Conservation (phyloP, 2,329 filamentous ascomycete species). For the Hypoxylon sp. region DNA sequence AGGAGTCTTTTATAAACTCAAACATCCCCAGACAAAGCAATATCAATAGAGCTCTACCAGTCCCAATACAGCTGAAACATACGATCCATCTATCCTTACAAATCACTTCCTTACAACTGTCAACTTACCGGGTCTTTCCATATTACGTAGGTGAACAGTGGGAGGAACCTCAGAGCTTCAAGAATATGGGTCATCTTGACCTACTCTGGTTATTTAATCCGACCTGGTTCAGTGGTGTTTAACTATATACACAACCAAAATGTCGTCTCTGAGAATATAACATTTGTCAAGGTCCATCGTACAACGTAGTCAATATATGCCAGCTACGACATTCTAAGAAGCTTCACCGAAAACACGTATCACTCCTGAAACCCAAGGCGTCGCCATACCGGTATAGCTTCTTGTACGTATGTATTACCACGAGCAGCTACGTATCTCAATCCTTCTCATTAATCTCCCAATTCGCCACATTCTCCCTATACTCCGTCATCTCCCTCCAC, state of each 20-base stretch:
- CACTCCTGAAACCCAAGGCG: neutral
- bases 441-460: slow-evolving; percentile 50
- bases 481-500: slow-evolving; percentile 73
- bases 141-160: too few species aligned
- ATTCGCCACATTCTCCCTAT: slow-evolving; percentile 51
- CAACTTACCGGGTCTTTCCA: too few species aligned
- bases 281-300: neutral
- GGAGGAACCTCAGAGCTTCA: too few species aligned
- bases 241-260: too few species aligned
- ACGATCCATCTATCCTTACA: too few species aligned
- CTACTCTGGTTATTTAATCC: neutral
- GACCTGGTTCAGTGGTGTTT: too few species aligned
- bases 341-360: neutral
- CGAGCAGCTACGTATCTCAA: neutral
- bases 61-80: too few species aligned
- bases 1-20: too few species aligned
- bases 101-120: too few species aligned
- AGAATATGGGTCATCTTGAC: too few species aligned
- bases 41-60: too few species aligned
- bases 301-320: neutral
- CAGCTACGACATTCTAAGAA: neutral
- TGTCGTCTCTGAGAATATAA: neutral
- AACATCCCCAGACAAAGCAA: too few species aligned
- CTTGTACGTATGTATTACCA: neutral
- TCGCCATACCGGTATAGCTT: neutral